phyloP scores from a whole-genome alignment of 2,329 filamentous ascomycete species.

The Aaosphaeria pasadenensis region DNA sequence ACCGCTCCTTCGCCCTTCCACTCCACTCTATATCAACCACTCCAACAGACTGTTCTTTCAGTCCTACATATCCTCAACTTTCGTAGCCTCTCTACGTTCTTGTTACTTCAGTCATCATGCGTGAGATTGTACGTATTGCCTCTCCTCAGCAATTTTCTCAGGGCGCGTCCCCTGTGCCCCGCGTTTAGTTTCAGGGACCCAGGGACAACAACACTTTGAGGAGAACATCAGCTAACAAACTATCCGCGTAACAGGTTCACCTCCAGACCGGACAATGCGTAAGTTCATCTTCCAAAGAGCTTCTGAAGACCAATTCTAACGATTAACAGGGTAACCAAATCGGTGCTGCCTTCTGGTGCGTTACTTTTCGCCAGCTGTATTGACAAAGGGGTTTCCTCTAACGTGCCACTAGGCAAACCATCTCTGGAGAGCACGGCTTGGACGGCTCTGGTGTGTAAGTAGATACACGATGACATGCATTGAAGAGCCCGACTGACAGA shows the following conservation, averaged over 20 bases:
- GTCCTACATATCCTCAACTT: constrained; percentile 31
- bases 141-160: constrained; percentile 39
- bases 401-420: constrained; percentile 47
- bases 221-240: constrained; percentile 56
- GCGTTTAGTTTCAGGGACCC: constrained; percentile 28
- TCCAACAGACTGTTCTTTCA: constrained; percentile 19
- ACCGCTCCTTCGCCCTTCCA: constrained; percentile 10
- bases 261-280: constrained; percentile 99
- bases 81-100: constrained; percentile 19
- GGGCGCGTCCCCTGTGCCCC: constrained; percentile 40
- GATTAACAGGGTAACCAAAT: constrained; percentile 93
- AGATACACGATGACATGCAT: background rate
- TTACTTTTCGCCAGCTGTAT: constrained; percentile 12
- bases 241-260: constrained; percentile 72
- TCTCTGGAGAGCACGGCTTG: constrained; percentile 78
- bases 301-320: constrained; percentile 23
- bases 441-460: constrained; percentile 95
- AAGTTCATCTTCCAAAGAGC: constrained; percentile 43
- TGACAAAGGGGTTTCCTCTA: background rate
- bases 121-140: constrained; percentile 62
- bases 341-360: constrained; percentile 98
- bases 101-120: constrained; percentile 51
- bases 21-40: constrained; percentile 25
- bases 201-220: constrained; percentile 38
- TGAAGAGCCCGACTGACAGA: constrained; percentile 16